Evolutionary conservation across 2,329 filamentous ascomycete genomes (phyloP).

Genomic region (Diaporthe vexans): DNA sequence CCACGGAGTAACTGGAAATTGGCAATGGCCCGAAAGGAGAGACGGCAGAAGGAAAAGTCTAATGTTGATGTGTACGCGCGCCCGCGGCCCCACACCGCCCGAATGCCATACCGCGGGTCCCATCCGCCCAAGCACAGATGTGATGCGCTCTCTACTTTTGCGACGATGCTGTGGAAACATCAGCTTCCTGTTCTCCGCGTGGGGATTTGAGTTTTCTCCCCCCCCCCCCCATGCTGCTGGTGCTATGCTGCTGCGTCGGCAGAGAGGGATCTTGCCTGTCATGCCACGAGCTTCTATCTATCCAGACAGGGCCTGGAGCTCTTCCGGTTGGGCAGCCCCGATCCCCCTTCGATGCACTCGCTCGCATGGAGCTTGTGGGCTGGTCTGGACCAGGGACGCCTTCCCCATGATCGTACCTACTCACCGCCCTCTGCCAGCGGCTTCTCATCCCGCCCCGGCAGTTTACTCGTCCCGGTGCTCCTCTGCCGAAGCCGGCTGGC

Average conservation of each 20-base stretch:
- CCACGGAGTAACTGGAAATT: neutral
- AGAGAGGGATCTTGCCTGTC: conserved; percentile 22
- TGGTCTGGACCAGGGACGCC: conserved; percentile 1
- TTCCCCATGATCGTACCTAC: neutral
- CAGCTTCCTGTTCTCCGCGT: neutral
- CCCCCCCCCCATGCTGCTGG: neutral
- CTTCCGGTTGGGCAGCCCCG: conserved; percentile 18
- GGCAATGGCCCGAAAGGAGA: neutral
- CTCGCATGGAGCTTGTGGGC: conserved; percentile 11
- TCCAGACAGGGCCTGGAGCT: conserved; percentile 8
- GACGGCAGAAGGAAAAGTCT: neutral
- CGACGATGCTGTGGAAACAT: neutral
- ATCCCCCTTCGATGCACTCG: conserved; percentile 1
- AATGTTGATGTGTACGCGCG: neutral
- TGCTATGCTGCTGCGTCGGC: neutral
- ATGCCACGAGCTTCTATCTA: conserved; percentile 17
- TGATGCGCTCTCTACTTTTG: neutral
- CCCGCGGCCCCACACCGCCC: conserved; percentile 1
- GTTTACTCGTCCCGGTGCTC: neutral
- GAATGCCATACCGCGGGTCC: conserved; percentile 1
- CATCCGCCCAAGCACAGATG: conserved; percentile 12
- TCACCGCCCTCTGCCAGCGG: conserved; percentile 20
- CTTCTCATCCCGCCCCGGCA: conserved; percentile 3
- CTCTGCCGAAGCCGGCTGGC: conserved; percentile 1
- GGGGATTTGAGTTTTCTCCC: neutral